Evolutionary conservation across 2,329 filamentous ascomycete genomes (phyloP), one percentile per base, ranked within the genome.

Genomic region (Colletotrichum tropicicola): DNA sequence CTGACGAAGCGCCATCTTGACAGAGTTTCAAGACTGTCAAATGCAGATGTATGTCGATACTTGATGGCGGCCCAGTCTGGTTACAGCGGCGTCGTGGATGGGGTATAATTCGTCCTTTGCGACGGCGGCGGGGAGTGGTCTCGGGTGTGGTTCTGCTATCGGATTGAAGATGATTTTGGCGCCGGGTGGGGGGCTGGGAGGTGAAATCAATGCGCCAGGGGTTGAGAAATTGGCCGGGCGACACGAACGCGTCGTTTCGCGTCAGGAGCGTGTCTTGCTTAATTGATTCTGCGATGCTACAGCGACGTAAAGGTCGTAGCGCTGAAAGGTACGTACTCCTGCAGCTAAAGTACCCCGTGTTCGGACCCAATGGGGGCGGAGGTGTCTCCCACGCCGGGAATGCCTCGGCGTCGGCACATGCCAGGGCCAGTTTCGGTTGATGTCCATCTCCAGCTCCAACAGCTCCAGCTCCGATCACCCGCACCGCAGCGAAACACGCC

Each of bases 1-100:
- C 70, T 91, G 90, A 74, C 94, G 87, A 74, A 98, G 91, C 85
- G 94, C 91, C 95, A 98, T 98, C 70, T 69, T 80, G 74, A 70
- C 66, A 57, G 56, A 66, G 32, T 57, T 47, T 57, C 30, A 25
- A 27, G 43, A 19, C 41, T 56, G 15, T 57, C 54, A 15, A 19
- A 12, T 35, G 28, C 28, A 35, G 39, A 35, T 45, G 19, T 55
- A 27, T 23, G 13, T 45, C 17, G 52, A 32, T 30, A 25, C 17
- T 54, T 15, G n/a, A 17, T 7, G 47, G 49, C 54, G n/a, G 32
- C 19, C 10, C 19, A 15, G 6, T 39, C 21, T 30, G 17, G 17
- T 13, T 54, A 44, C 21, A 28, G 21, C 41, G 37, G n/a, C 48
- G 55, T 15, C 17, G n/a, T 48, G 48, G 37, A 47, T 15, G 21